phyloP scores from a whole-genome alignment of 2,329 filamentous ascomycete species.

The Proliferodiscus dingleyae region DNA sequence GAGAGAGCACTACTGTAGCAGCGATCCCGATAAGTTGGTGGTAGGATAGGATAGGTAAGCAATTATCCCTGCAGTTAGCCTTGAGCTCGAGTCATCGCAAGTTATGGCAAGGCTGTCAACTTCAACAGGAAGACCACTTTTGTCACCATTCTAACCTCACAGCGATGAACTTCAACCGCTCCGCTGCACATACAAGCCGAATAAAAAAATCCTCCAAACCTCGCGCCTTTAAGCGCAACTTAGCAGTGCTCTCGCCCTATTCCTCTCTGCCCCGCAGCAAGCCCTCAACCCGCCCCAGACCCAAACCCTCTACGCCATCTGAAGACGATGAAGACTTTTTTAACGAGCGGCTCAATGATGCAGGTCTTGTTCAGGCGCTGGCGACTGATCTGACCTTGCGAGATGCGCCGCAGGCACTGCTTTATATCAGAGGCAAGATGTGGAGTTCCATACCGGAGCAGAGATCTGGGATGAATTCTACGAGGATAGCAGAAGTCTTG shows the following conservation, averaged over 20 bases:
- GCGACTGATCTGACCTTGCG: conserved; percentile 51
- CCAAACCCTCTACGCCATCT: conserved; percentile 11
- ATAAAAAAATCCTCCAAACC: conserved; percentile 28
- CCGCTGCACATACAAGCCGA: conserved; percentile 29
- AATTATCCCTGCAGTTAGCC: too few species aligned
- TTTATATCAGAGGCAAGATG: conserved; percentile 56
- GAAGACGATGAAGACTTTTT: conserved; percentile 35
- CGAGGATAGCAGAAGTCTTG: conserved; percentile 57
- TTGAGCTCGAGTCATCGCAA: too few species aligned
- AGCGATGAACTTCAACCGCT: conserved; percentile 29
- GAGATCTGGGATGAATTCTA: conserved; percentile 57
- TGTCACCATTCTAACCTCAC: neutral
- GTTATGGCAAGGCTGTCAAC: too few species aligned
- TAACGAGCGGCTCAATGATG: conserved; percentile 52
- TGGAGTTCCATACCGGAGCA: conserved; percentile 58
- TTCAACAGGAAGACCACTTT: neutral
- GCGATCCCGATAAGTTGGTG: too few species aligned
- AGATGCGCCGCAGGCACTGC: conserved; percentile 61
- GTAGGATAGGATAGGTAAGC: too few species aligned
- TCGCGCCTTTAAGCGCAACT: conserved; percentile 24
- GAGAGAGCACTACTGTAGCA: too few species aligned
- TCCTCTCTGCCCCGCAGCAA: conserved; percentile 28
- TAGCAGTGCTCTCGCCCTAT: conserved; percentile 24
- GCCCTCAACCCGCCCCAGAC: conserved; percentile 16
- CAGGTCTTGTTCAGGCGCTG: conserved; percentile 51